phyloP scores from a whole-genome alignment of 1,284 basidiomycete species.

The Volvariella volvacea region DNA sequence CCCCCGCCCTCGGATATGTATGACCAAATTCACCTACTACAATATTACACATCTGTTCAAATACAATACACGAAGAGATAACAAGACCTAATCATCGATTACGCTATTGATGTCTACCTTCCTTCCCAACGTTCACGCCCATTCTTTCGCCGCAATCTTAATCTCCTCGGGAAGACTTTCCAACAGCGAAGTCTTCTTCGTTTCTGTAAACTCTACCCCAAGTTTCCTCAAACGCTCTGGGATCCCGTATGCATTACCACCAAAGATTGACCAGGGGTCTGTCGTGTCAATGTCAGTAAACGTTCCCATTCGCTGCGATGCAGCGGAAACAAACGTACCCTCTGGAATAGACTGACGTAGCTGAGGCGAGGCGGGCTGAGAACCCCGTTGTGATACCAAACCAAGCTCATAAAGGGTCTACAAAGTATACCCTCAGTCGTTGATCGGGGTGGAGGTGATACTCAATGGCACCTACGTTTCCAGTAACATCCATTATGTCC shows the following conservation, averaged over 20 bases:
- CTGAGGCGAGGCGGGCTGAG: neutral
- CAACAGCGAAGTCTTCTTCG: constrained; percentile 22
- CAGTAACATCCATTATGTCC: no score
- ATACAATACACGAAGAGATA: no score
- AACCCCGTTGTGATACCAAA: neutral
- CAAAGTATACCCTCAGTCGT: no score
- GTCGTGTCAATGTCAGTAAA: no score
- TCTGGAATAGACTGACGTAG: neutral
- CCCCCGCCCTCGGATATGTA: no score
- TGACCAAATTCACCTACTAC: no score
- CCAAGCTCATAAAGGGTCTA: neutral
- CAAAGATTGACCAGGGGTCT: constrained; percentile 34
- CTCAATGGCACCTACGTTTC: no score
- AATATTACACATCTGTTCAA: no score
- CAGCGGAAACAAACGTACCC: neutral
- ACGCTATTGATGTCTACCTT: no score
- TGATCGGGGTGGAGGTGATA: no score
- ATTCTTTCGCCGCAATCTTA: constrained; percentile 19
- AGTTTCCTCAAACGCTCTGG: constrained; percentile 26
- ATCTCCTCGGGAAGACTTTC: constrained; percentile 27
- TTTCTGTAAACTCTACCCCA: constrained; percentile 32
- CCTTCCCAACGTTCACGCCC: no score
- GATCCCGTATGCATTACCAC: constrained; percentile 27
- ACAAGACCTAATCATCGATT: no score
- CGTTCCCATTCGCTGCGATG: neutral